Conservation (phyloP, 1,284 basidiomycete genomes). For the Cryptococcus sp. region DNA sequence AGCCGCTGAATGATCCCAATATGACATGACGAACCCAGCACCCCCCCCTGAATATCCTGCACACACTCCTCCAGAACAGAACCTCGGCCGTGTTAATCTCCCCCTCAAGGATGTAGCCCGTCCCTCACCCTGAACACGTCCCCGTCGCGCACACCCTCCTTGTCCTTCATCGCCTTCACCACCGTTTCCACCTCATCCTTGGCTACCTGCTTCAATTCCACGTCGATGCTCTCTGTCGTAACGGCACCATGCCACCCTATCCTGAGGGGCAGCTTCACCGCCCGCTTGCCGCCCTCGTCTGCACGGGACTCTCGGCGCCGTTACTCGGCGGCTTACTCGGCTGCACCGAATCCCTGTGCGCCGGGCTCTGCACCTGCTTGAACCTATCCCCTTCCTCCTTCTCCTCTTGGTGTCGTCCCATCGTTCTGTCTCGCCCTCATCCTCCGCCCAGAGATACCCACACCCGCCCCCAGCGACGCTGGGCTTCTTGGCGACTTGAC, state of each 20-base stretch:
- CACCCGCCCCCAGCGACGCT: background rate
- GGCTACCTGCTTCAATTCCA: conserved; percentile 37
- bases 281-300: conserved; percentile 43
- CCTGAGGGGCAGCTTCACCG: conserved; percentile 41
- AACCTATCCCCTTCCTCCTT: conserved; percentile 11
- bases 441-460: conserved; percentile 13
- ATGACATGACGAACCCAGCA: conserved; percentile 39
- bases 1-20: conserved; percentile 7
- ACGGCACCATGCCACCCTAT: conserved; percentile 48
- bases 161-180: conserved; percentile 39
- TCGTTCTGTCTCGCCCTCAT: conserved; percentile 14
- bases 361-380: background rate
- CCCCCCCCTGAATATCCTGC: conserved; percentile 38
- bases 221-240: conserved; percentile 36
- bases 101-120: conserved; percentile 34
- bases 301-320: conserved; percentile 23
- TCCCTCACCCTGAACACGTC: conserved; percentile 41
- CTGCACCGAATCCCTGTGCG: background rate
- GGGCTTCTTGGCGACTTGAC: background rate
- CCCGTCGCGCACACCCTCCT: conserved; percentile 37
- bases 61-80: conserved; percentile 45
- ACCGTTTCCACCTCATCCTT: conserved; percentile 45
- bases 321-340: too few relatives aligned
- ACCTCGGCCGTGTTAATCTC: conserved; percentile 41
- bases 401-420: conserved; percentile 10